Percentiles rank a stretch among this genome's conserved stretches.
Evolutionary conservation across 345 rosid genomes (phyloP).

Genomic region (Punica granatum): DNA sequence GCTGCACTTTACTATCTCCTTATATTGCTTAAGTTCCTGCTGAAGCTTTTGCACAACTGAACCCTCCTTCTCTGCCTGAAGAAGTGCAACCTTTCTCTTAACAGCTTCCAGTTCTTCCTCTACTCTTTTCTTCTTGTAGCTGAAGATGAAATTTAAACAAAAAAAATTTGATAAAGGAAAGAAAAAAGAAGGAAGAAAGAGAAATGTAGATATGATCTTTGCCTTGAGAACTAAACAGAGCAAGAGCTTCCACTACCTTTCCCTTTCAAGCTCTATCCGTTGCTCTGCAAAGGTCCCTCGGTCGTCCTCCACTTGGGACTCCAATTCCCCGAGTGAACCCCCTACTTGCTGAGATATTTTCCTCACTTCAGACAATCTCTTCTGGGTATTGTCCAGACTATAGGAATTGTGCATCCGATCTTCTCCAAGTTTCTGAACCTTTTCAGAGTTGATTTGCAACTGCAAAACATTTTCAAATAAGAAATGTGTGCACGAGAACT

Average conservation of each 20-base stretch:
- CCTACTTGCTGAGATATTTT: slow-evolving; percentile 52
- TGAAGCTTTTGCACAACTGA: slow-evolving; percentile 67
- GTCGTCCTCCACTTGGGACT: slow-evolving; percentile 50
- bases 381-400: slow-evolving; percentile 48
- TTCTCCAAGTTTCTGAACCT: slow-evolving; percentile 67
- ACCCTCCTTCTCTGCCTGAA: slow-evolving; percentile 57
- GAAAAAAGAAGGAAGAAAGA: background rate
- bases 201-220: background rate
- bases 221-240: background rate
- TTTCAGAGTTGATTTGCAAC: slow-evolving; percentile 57
- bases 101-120: slow-evolving; percentile 69
- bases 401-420: slow-evolving; percentile 47
- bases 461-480: slow-evolving; percentile 30
- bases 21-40: slow-evolving; percentile 78
- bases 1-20: slow-evolving; percentile 84
- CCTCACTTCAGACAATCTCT: slow-evolving; percentile 49
- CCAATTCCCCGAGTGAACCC: slow-evolving; percentile 57
- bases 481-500: background rate
- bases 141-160: slow-evolving; percentile 14
- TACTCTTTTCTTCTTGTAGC: slow-evolving; percentile 69
- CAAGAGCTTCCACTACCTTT: slow-evolving; percentile 41
- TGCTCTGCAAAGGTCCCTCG: slow-evolving; percentile 41
- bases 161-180: background rate
- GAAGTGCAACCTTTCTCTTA: slow-evolving; percentile 53
- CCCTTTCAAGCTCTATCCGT: slow-evolving; percentile 59